Base-by-base conservation (phyloP, 441 rosid species). In the Mallotus repandus region DNA sequence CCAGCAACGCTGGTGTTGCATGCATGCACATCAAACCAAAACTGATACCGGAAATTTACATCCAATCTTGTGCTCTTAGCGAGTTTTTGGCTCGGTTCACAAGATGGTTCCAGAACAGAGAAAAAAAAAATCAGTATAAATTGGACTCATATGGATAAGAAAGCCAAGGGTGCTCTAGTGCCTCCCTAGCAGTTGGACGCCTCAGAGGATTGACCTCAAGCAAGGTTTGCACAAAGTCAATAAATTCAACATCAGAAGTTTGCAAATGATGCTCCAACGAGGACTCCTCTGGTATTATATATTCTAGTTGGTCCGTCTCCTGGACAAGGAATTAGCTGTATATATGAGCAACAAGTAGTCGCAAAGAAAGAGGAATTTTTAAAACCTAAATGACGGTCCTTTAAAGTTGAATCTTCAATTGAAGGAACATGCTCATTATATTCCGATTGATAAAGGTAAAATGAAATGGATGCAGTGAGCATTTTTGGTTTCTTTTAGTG, bases 151-250 rank as follows among this genome's bases (percentile, higher is more conserved):
- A 87, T 1, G 78, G 50, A 71, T 76, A 65, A 3, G 84, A 83
- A 66, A 95, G 91, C 99, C 97, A 93, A 15, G 97, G 97, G 63
- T 95, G 98, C 46, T 87, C 71, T 22, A 91, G 79, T 66, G 98
- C 98, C 79, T 93, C 88, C 11, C 78, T 78, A 9, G 99, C 95
- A 15, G 95, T 87, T 4, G 85, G 97, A 11, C 99, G 95, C 74
- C 80, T 84, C 72, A 73, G 72, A 46, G 98, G 98, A 77, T 95
- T 87, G 77, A 93, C 78, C 85, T 89, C 88, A 9, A 95, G 97
- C 85, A 95, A 78, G 79, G 58, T 80, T 80, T 81, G 86, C 41
- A 91, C 68, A 49, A 93, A 91, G 73, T 90, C 91, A 0, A 86
- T 57, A 61, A 90, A 95, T 77, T 75, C 74, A 7, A 63, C 76